These are phyloP conservation scores for Thuja plicata DNA, from an alignment of 83 land plant species.

Conservation along the genomic window DNA sequence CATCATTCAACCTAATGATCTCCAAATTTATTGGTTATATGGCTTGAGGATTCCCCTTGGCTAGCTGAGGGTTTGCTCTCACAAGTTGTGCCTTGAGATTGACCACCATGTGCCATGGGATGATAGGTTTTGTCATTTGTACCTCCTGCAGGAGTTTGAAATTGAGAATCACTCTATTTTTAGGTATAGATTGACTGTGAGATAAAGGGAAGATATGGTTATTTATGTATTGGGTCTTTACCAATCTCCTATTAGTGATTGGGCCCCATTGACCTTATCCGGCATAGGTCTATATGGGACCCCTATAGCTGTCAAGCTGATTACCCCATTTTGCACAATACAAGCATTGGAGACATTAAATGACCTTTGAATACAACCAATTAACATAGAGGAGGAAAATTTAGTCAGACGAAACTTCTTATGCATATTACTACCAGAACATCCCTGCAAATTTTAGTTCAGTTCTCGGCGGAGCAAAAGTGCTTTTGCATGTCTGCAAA, in stretches of 20 bases:
- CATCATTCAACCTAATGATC: neutral
- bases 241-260: neutral
- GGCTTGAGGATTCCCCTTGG: neutral
- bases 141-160: neutral
- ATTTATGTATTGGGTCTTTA: neutral
- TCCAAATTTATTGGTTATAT: neutral
- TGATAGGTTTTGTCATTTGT: neutral
- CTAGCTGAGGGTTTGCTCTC: neutral
- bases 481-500: neutral
- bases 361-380: neutral
- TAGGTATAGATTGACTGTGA: neutral
- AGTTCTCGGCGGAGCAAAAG: neutral
- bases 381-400: neutral
- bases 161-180: neutral
- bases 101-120: neutral
- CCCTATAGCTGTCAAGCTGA: neutral
- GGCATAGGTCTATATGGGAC: neutral
- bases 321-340: neutral
- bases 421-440: neutral
- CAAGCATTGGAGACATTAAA: neutral
- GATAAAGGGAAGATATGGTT: neutral
- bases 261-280: too few species aligned
- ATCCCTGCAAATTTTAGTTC: neutral
- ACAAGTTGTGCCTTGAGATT: neutral
- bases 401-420: neutral